Base-by-base conservation (phyloP, 139 green algal genomes). In the Chlamydomonas schloesseri region DNA sequence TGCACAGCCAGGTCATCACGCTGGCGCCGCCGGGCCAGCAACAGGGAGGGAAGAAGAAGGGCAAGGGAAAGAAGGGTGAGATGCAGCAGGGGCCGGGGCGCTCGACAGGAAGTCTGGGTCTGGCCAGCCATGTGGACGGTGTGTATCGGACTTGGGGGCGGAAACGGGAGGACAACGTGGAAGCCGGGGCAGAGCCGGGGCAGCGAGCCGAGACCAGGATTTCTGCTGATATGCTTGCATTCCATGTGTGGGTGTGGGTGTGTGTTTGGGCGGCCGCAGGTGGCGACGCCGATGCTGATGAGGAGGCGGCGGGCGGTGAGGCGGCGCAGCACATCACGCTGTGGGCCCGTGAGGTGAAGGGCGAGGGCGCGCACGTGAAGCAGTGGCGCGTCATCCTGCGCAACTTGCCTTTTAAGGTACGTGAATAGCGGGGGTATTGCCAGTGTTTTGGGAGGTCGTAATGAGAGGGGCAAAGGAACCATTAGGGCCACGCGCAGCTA, bases 321-420 rank as follows among this genome's bases (percentile, higher is more conserved):
- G 60, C 31, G 14, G 57, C 73, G 15, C 31, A 36, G 46, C 67
- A 64, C 15, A 55, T 86, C 24, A 79, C 68, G 79, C 34, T 94
- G 87, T 93, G 90, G 93, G 87, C 83, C 2, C 82, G 92, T 0
- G 86, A 87, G 60, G 91, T 98, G 57, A 90, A 92, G 28, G 97
- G 97, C 2, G 97, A 99, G 88, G 95, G 97, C 2, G 81, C 93
- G 26, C 91, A 97, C 68, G 85, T 98, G 3, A 98, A 98, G 87
- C 94, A 94, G 77, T 98, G 95, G 95, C 91, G 96, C 47, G n/a
- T 99, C 58, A 98, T 99, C 70, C 73, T 99, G 13, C 92, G 97
- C 36, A 99, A 99, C 88, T 88, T 99, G 86, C 84, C 96, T 11
- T 99, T 98, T 80, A 89, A 94, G 87, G 94, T 96, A 74, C n/a